Evolutionary conservation across 164 flowering plant genomes (phyloP).

Genomic region (Vitis amurensis): DNA sequence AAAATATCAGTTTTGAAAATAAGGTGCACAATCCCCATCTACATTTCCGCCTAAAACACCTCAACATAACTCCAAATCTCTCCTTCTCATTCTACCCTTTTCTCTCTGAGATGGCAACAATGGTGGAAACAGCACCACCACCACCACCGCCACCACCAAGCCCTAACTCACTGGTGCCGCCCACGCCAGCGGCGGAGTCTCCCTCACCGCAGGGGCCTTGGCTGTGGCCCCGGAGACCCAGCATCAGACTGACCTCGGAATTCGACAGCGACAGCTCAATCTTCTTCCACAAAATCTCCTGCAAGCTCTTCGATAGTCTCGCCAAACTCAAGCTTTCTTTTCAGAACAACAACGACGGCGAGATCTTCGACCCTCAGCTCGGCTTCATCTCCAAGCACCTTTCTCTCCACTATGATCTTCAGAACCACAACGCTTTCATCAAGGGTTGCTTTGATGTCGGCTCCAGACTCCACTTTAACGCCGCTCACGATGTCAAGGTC

Average conservation of each 20-base stretch:
- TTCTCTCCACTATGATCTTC: conserved; percentile 61
- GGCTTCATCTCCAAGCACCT: conserved; percentile 54
- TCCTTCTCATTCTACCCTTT: background rate
- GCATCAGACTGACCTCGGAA: conserved; percentile 69
- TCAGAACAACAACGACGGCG: conserved; percentile 53
- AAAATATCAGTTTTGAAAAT: background rate
- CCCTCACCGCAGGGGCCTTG: conserved; percentile 2
- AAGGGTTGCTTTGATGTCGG: conserved; percentile 47
- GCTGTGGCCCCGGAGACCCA: conserved; percentile 32
- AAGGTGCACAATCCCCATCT: background rate
- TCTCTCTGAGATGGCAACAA: background rate
- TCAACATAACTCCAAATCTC: background rate
- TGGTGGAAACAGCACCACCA: conserved; percentile 16
- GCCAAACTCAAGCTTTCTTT: conserved; percentile 82
- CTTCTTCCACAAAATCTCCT: conserved; percentile 79
- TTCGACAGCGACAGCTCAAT: conserved; percentile 77
- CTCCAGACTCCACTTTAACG: conserved; percentile 50
- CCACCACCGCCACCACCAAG: conserved; percentile 1
- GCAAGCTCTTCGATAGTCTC: conserved; percentile 71
- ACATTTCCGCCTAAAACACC: background rate
- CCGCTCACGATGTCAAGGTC: conserved; percentile 75
- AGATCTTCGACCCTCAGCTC: conserved; percentile 57
- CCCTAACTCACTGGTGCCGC: conserved; percentile 18
- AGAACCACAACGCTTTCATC: conserved; percentile 61
- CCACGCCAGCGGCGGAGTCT: conserved; percentile 10